These are phyloP conservation scores for Mayamaea pseudoterrestris DNA, from an alignment of 108 stramenopile genomes.

Conservation along the genomic window DNA sequence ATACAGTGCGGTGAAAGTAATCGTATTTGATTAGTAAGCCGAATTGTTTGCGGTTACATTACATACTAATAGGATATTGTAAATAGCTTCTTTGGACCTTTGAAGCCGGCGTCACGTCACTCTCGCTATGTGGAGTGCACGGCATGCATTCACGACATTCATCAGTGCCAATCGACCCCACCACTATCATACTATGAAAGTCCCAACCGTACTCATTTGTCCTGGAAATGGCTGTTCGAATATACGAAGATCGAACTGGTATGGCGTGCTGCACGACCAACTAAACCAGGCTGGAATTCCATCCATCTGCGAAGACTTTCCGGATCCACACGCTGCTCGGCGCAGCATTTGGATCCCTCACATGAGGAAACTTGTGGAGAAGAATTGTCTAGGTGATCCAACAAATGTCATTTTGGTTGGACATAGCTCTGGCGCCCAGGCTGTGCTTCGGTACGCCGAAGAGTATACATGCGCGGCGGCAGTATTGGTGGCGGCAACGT, in stretches of 20 bases:
- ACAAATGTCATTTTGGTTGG: conserved; percentile 45
- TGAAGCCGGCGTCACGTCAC: too few species aligned
- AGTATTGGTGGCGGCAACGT: conserved; percentile 53
- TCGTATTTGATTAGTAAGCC: too few species aligned
- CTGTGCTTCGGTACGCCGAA: conserved; percentile 53
- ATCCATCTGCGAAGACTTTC: conserved; percentile 44
- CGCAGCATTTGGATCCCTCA: conserved; percentile 51
- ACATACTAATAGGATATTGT: too few species aligned
- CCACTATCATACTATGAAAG: too few species aligned
- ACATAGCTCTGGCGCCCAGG: conserved; percentile 62
- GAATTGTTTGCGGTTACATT: too few species aligned
- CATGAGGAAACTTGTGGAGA: conserved; percentile 29
- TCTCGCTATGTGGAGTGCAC: too few species aligned
- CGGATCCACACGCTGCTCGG: conserved; percentile 49
- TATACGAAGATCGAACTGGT: conserved; percentile 51
- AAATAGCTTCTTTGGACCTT: too few species aligned
- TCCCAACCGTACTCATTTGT: conserved; percentile 44
- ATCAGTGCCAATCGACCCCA: too few species aligned
- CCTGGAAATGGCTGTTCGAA: conserved; percentile 58
- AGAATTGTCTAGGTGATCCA: conserved; percentile 12
- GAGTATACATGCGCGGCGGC: conserved; percentile 22
- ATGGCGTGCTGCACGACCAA: conserved; percentile 28
- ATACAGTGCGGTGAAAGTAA: too few species aligned
- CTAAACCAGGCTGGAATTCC: conserved; percentile 22
- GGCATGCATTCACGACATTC: too few species aligned